Percentiles rank a stretch among this genome's conserved stretches.
Conservation (phyloP, 495 filamentous ascomycete genomes). For the Trichocladium uniseriatum region DNA sequence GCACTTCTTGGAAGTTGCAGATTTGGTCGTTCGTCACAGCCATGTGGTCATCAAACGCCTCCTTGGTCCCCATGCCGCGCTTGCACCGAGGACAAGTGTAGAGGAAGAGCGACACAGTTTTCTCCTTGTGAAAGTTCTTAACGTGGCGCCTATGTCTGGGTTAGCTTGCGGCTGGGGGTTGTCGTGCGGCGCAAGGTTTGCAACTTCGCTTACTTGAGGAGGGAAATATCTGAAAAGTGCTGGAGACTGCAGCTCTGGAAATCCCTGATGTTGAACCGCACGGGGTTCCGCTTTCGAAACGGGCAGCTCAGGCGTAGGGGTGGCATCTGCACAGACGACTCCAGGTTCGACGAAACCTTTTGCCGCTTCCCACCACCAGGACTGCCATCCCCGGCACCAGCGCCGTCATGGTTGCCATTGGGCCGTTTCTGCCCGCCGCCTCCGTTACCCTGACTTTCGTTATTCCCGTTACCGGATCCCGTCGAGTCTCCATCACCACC, state of each 20-base stretch:
- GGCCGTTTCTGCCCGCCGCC: constrained; percentile 3
- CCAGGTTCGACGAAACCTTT: constrained; percentile 3
- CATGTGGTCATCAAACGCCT: constrained; percentile 14
- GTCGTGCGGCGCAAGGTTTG: not conserved
- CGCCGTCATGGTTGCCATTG: constrained; percentile 1
- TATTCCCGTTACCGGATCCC: not conserved
- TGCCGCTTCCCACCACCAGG: constrained; percentile 10
- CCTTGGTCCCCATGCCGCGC: constrained; percentile 7
- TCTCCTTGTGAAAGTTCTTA: constrained; percentile 20
- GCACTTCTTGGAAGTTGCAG: constrained; percentile 10
- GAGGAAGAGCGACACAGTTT: not conserved
- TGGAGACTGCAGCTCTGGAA: constrained; percentile 22
- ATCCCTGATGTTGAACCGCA: constrained; percentile 29
- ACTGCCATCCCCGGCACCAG: constrained; percentile 1
- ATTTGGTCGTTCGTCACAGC: constrained; percentile 8
- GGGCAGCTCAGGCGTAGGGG: constrained; percentile 22
- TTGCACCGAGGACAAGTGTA: constrained; percentile 23
- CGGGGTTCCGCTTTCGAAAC: constrained; percentile 33
- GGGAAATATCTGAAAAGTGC: constrained; percentile 19
- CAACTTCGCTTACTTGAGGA: constrained; percentile 23
- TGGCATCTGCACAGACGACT: not conserved
- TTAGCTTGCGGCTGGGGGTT: not conserved
- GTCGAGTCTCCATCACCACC: not conserved
- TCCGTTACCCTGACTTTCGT: not conserved
- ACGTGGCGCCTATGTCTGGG: constrained; percentile 20